Conservation (phyloP, 805 yeast genomes). For the Naumovozyma castellii region DNA sequence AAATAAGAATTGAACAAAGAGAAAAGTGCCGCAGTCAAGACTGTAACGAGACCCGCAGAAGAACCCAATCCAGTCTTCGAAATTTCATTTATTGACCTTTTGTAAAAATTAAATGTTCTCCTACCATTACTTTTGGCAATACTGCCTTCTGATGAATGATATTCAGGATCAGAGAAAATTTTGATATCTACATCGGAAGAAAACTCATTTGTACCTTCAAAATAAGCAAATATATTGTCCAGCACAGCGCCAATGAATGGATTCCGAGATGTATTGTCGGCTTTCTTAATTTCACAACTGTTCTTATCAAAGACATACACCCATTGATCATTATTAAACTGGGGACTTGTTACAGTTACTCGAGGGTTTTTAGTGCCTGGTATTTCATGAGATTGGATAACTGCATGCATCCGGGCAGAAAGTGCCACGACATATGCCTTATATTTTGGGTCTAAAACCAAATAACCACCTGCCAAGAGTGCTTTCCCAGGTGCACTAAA, state of each 20-base stretch:
- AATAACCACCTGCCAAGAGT: slow-evolving; percentile 85
- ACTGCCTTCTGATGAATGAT: slow-evolving; percentile 66
- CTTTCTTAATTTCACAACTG: slow-evolving; percentile 17
- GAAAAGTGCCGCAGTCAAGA: slow-evolving; percentile 60
- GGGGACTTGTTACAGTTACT: slow-evolving; percentile 59
- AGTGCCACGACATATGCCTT: slow-evolving; percentile 76
- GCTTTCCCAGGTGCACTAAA: slow-evolving; percentile 97
- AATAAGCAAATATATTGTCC: slow-evolving; percentile 44
- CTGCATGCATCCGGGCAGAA: slow-evolving; percentile 82
- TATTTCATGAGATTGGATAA: slow-evolving; percentile 26
- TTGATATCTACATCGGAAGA: slow-evolving; percentile 38
- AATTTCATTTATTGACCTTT: slow-evolving; percentile 51
- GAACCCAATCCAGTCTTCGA: slow-evolving; percentile 95
- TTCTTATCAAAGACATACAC: slow-evolving; percentile 31
- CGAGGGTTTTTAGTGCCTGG: slow-evolving; percentile 4
- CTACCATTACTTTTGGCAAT: slow-evolving; percentile 26
- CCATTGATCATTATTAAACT: slow-evolving; percentile 69
- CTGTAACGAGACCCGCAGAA: slow-evolving; percentile 86
- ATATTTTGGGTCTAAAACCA: slow-evolving; percentile 73
- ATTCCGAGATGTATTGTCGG: slow-evolving; percentile 36
- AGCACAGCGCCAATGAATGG: slow-evolving; percentile 70
- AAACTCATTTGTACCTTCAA: slow-evolving; percentile 26
- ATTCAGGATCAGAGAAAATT: slow-evolving; percentile 78
- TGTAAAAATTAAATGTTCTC: slow-evolving; percentile 51
- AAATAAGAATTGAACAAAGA: slow-evolving; percentile 35